These are phyloP conservation scores for Golubevia pallescens DNA, from an alignment of 1,284 basidiomycete species.

Conservation along the genomic window DNA sequence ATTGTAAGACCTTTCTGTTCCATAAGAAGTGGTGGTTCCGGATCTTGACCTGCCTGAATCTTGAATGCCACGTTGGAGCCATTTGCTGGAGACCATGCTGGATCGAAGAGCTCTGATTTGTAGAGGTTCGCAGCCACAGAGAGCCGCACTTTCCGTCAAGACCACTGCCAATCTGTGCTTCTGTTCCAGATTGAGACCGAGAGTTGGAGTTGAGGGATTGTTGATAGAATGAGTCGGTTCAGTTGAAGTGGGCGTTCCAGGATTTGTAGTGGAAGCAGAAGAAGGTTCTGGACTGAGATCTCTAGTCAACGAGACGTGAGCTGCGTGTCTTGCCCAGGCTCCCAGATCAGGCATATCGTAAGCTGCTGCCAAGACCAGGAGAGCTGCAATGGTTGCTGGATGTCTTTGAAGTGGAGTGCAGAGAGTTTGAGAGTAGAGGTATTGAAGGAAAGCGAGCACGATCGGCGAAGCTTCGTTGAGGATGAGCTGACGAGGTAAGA, in stretches of 20 bases:
- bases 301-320: slow-evolving; percentile 36
- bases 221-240: slow-evolving; percentile 12
- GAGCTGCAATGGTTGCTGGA: slow-evolving; percentile 40
- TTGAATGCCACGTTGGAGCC: too few relatives aligned
- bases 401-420: slow-evolving; percentile 49
- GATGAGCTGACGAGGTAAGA: slow-evolving; percentile 46
- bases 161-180: slow-evolving; percentile 43
- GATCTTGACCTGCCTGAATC: too few relatives aligned
- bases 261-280: background rate
- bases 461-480: slow-evolving; percentile 45
- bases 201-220: slow-evolving; percentile 14
- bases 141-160: slow-evolving; percentile 47
- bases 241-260: slow-evolving; percentile 9
- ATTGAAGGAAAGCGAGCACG: slow-evolving; percentile 47
- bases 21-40: too few relatives aligned
- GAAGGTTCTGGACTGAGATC: slow-evolving; percentile 32
- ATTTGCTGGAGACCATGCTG: slow-evolving; percentile 24
- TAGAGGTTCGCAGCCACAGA: slow-evolving; percentile 44
- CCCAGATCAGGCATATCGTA: slow-evolving; percentile 43
- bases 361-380: slow-evolving; percentile 40
- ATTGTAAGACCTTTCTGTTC: too few relatives aligned
- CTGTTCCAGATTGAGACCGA: slow-evolving; percentile 21
- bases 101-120: slow-evolving; percentile 45
- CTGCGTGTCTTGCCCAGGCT: slow-evolving; percentile 43
- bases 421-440: slow-evolving; percentile 40